These are phyloP conservation scores for Margaritispora aquatica DNA, from an alignment of 495 filamentous ascomycete genomes.

Conservation along the genomic window DNA sequence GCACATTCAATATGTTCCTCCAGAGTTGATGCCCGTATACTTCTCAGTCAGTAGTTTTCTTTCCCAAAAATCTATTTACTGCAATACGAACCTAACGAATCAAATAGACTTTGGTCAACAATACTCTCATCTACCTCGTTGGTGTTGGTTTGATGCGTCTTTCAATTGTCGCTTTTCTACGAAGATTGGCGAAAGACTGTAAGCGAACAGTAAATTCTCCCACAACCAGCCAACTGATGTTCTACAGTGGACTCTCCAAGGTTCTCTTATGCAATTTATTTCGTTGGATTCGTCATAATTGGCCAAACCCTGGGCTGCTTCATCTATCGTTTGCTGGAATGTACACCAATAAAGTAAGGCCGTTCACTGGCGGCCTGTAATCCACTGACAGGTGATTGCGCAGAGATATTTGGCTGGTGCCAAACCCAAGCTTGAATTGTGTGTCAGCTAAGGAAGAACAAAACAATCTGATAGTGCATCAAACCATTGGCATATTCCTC, in stretches of 20 bases:
- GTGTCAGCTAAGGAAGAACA: conserved; percentile 1
- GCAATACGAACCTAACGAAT: background rate
- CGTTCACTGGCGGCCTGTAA: no score
- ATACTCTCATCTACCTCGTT: conserved; percentile 25
- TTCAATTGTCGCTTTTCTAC: conserved; percentile 28
- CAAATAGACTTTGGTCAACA: background rate
- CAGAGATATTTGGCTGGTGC: no score
- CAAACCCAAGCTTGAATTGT: conserved; percentile 15
- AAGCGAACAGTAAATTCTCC: background rate
- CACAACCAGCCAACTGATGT: no score
- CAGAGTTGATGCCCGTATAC: conserved; percentile 13
- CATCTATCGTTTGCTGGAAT: conserved; percentile 20
- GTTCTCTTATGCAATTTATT: no score
- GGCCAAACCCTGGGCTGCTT: conserved; percentile 20
- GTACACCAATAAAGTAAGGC: no score
- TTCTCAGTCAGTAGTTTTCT: conserved; percentile 16
- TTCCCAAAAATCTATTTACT: background rate
- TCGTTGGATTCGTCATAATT: conserved; percentile 16
- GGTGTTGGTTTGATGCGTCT: conserved; percentile 24
- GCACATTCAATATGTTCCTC: conserved; percentile 16
- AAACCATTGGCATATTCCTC: conserved; percentile 20
- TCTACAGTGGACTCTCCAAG: no score
- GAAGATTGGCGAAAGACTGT: conserved; percentile 28
- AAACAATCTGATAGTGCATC: conserved; percentile 23
- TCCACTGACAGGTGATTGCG: no score